Evolutionary conservation across 176 grass and related monocot genomes (phyloP), one percentile per base, ranked within the genome.

Genomic region (Zoysia japonica): DNA sequence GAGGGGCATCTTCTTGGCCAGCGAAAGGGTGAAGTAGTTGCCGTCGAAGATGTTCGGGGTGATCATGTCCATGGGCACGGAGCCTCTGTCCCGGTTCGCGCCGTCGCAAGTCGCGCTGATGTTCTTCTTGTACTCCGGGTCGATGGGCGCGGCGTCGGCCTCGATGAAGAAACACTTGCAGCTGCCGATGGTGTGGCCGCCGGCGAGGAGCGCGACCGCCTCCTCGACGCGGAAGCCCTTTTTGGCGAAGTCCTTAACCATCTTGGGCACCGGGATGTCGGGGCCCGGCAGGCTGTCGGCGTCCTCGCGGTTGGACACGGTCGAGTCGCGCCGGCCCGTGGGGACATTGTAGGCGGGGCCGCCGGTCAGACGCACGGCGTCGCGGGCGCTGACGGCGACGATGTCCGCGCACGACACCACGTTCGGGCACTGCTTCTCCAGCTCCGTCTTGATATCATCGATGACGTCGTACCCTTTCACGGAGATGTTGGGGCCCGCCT

Each of bases 361-460:
- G 46, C 90, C 93, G 51, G 90, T 9, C 17, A 92, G 19, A 6
- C 14, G 19, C 14, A 87, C 76, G 13, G 48, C 72, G 14, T 92
- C 90, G 16, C 90, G 77, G 4, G 82, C 41, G 66, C 79, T 38
- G 7, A 82, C 66, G 0, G 72, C 42, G 10, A 96, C 6, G 79
- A 96, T 82, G 86, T 96, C 93, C 12, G 93, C 93, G 55, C 93
- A 96, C 46, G 90, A 96, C 70, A 96, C 90, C 47, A 68, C 61
- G 7, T 51, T 46, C 1, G 87, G 87, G 90, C 93, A 96, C 80
- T 17, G 13, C 43, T 83, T 60, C 87, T 96, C 93, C 16, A 96
- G 46, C 42, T 82, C 84, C 70, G 64, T 54, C 87, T 96, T 92
- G 81, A 81, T 65, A 6, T 87, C 93, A 1, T 96, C 93, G 72